These are phyloP conservation scores for Mortierella sp. DNA, from an alignment of 371 early-diverging fungal genomes.

Conservation along the genomic window DNA sequence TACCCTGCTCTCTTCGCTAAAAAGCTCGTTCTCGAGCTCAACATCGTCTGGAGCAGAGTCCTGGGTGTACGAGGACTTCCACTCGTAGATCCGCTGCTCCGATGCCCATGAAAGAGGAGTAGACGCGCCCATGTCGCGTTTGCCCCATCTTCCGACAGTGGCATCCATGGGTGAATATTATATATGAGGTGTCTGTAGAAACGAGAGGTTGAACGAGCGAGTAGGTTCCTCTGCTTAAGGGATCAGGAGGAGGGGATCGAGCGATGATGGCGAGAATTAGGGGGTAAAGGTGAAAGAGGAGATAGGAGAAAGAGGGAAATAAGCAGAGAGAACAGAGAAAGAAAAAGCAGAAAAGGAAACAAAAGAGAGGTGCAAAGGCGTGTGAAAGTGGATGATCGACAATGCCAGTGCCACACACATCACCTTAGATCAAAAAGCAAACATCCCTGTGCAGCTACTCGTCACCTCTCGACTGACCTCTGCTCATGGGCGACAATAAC, in stretches of 20 bases:
- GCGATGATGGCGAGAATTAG: too few relatives aligned
- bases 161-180: constrained; percentile 7
- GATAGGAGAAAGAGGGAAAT: not conserved
- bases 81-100: constrained; percentile 39
- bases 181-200: not conserved
- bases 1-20: constrained; percentile 16
- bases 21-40: constrained; percentile 29
- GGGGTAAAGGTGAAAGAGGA: not conserved
- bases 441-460: too few relatives aligned
- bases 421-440: too few relatives aligned
- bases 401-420: not conserved
- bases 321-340: not conserved
- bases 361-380: not conserved
- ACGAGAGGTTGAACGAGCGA: too few relatives aligned
- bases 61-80: constrained; percentile 21
- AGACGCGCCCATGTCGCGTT: not conserved
- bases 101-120: constrained; percentile 25
- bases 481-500: too few relatives aligned
- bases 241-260: too few relatives aligned
- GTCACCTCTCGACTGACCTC: too few relatives aligned
- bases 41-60: constrained; percentile 23
- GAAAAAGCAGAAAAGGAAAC: not conserved
- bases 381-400: not conserved
- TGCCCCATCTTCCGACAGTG: constrained; percentile 31
- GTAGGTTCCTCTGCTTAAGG: too few relatives aligned